These are phyloP conservation scores for Dendrothele bispora DNA, from an alignment of 768 basidiomycete species.

Conservation along the genomic window DNA sequence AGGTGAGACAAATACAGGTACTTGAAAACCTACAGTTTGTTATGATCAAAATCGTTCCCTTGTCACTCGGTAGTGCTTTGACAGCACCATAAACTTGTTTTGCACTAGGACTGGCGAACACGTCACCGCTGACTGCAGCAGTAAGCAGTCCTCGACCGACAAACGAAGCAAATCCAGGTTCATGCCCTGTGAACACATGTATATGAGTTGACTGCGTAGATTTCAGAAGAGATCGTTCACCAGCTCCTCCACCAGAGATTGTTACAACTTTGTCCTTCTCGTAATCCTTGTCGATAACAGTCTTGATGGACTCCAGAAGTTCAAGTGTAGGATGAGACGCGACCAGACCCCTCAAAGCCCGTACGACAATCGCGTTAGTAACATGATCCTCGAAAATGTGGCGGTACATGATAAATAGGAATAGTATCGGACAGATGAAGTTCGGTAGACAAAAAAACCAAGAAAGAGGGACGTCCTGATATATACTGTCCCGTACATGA, in stretches of 20 bases:
- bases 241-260: constrained; percentile 6
- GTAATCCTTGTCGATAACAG: constrained; percentile 3
- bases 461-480: too few relatives aligned
- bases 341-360: constrained; percentile 7
- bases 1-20: not conserved
- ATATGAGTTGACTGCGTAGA: not conserved
- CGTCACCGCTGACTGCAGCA: constrained; percentile 83
- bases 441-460: too few relatives aligned
- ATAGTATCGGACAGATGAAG: not conserved
- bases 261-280: constrained; percentile 5
- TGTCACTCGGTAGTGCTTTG: constrained; percentile 50
- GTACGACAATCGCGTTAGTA: constrained; percentile 4
- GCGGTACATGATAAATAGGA: constrained; percentile 4
- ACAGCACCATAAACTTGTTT: constrained; percentile 82
- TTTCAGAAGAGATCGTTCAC: constrained; percentile 29
- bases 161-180: constrained; percentile 86
- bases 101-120: constrained; percentile 90
- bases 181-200: constrained; percentile 60
- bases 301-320: constrained; percentile 9
- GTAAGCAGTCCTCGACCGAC: constrained; percentile 83
- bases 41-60: constrained; percentile 13
- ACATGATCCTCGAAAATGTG: constrained; percentile 6
- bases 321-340: constrained; percentile 4
- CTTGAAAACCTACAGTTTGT: constrained; percentile 21
- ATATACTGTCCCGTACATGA: too few relatives aligned